A percentile compares a stretch with the other conserved stretches of the same genome.
Conservation (phyloP, 495 filamentous ascomycete species). For the Penicillium fimorum region DNA sequence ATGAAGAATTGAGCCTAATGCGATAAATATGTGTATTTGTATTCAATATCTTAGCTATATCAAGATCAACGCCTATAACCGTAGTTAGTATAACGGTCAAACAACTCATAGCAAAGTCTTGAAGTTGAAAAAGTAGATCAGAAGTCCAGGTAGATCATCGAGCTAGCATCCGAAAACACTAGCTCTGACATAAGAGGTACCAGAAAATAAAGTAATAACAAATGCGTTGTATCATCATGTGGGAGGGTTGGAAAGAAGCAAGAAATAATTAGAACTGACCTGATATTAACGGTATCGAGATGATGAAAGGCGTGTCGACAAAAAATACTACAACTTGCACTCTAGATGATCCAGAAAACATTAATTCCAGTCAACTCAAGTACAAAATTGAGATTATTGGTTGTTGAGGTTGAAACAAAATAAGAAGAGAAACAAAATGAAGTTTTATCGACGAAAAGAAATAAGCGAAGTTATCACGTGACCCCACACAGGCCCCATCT, state of each 20-base stretch:
- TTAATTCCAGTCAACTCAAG: slow-evolving; percentile 4
- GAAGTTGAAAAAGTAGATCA: slow-evolving; percentile 35
- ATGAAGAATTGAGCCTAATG: background rate
- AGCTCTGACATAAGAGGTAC: slow-evolving; percentile 64
- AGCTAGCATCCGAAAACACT: slow-evolving; percentile 41
- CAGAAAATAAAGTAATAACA: slow-evolving; percentile 53
- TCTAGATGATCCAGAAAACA: slow-evolving; percentile 3
- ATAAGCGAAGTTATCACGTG: slow-evolving; percentile 30
- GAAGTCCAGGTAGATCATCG: slow-evolving; percentile 65
- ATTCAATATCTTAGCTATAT: background rate
- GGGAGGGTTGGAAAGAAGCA: slow-evolving; percentile 15
- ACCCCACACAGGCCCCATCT: slow-evolving; percentile 23
- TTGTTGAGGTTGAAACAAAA: slow-evolving; percentile 11
- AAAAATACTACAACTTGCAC: background rate
- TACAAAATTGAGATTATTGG: background rate
- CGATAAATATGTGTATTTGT: background rate
- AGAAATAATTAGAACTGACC: slow-evolving; percentile 31
- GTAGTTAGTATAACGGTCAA: slow-evolving; percentile 26
- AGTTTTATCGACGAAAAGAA: slow-evolving; percentile 11
- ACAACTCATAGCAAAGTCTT: slow-evolving; percentile 11
- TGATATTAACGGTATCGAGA: slow-evolving; percentile 6
- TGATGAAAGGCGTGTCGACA: background rate
- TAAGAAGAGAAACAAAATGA: slow-evolving; percentile 6
- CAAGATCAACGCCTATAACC: slow-evolving; percentile 8
- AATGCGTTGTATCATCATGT: slow-evolving; percentile 48